These are phyloP conservation scores for Eimeria necatrix DNA, from an alignment of 169 alveolate species.

Conservation along the genomic window DNA sequence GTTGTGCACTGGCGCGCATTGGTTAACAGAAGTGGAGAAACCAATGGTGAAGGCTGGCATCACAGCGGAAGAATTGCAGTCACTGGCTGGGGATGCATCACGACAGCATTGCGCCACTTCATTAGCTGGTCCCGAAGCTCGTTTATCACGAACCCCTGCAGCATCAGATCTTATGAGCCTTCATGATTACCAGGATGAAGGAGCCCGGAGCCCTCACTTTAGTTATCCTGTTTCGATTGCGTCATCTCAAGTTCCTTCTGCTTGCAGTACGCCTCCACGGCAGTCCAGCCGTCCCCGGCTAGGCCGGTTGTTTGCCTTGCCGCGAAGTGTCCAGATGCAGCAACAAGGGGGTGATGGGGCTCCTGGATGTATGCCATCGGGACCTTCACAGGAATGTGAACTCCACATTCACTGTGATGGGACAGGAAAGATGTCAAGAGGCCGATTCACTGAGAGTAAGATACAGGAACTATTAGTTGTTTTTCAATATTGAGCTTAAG, in stretches of 20 bases:
- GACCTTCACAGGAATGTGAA: slow-evolving; percentile 47
- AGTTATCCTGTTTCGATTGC: slow-evolving; percentile 65
- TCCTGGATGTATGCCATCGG: background rate
- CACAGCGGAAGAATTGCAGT: slow-evolving; percentile 21
- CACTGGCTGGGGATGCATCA: slow-evolving; percentile 2
- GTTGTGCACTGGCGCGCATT: background rate
- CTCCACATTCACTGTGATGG: slow-evolving; percentile 46
- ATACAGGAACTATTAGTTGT: too few relatives aligned
- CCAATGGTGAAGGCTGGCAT: background rate
- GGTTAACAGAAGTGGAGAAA: background rate
- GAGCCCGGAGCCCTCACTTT: slow-evolving; percentile 41
- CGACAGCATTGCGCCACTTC: background rate
- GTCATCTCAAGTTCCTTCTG: slow-evolving; percentile 71
- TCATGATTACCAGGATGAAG: slow-evolving; percentile 58
- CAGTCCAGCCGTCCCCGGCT: slow-evolving; percentile 69
- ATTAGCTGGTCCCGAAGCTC: background rate
- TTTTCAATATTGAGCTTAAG: too few relatives aligned
- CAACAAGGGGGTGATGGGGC: slow-evolving; percentile 40
- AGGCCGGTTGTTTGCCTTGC: slow-evolving; percentile 67
- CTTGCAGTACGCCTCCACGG: slow-evolving; percentile 70
- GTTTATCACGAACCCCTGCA: background rate
- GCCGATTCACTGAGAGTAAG: slow-evolving; percentile 52
- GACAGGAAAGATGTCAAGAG: background rate
- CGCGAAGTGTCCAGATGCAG: slow-evolving; percentile 20
- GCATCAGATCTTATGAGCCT: background rate